Evolutionary conservation across 164 flowering plant species (phyloP), one percentile per base, ranked within the genome.

Genomic region (Cinnamomum chago): DNA sequence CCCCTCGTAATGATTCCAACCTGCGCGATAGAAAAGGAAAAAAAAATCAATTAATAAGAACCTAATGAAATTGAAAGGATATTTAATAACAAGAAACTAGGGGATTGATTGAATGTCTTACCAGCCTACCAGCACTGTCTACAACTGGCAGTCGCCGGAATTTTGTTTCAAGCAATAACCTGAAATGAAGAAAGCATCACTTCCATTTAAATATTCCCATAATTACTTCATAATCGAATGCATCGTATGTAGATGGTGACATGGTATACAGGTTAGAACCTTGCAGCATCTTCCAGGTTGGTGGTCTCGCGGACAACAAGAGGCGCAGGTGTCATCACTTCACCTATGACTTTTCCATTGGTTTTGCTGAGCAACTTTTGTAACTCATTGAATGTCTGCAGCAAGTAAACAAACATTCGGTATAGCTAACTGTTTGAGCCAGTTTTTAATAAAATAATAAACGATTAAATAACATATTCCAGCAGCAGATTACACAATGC

Each of bases 91-190:
- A 73, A 18, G 40, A 17, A 27, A 72, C 6, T 14, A 69, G 7
- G 22, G 11, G n/a, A 47, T 15, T 15, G n/a, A 22, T 5, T 15
- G 64, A 5, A 25, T 24, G 72, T 51, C 88, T 85, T 85, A 95
- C 99, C 95, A 95, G 88, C 78, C 82, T 95, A 10, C 99, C 97
- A 30, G 84, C 86, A 70, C 84, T 75, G 70, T 93, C 94, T 25
- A 95, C 97, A 50, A 95, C 99, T 3, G 97, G 99, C 52, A 95
- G 95, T 60, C 99, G 82, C 13, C 97, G 92, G 70, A 88, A 93
- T 80, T 90, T 93, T 75, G 99, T 95, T 82, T 89, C 87, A 25
- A 95, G 97, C 82, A 95, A 83, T 71, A 95, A 79, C 73, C 98
- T 94, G 88, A 30, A 22, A 76, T 70, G 27, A 50, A 70, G 77